Evolutionary conservation across 345 rosid genomes (phyloP), one percentile per base, ranked within the genome.

Genomic region (Gossypium raimondii): DNA sequence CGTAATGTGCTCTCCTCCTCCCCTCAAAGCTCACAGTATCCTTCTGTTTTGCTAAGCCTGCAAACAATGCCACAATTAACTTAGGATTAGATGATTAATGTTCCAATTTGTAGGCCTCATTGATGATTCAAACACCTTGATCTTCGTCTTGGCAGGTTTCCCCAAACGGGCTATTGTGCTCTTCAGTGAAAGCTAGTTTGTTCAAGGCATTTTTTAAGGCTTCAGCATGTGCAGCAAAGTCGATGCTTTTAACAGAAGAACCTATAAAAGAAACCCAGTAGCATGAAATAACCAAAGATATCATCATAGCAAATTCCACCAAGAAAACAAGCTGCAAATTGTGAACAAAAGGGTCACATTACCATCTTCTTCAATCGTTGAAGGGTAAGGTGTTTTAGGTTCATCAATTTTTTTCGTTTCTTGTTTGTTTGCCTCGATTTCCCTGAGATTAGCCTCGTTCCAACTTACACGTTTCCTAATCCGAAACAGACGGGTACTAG

Each of bases 351-450:
- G 48, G 11, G 41, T 63, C 48, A 8, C 47, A 12, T 29, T 88
- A 91, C 99, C 97, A 81, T 90, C 91, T 68, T 93, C 94, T 81
- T 91, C 90, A 70, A 95, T 81, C 97, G 87, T 90, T 13, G 89
- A 94, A 77, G 92, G 99, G 79, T 91, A 93, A 0, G 98, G 98
- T 18, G 99, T 95, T 89, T 95, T 95, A 11, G 99, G 98, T 81
- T 95, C 99, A n/a, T 97, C 93, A 70, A 95, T 93, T 85, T 91
- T 95, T 89, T 91, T 94, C 84, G 98, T 85, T 6, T 86, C 91
- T 13, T 94, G 98, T 78, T 95, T 95, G 78, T 91, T 91, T 22
- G 98, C 88, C 85, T 93, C 99, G 67, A 95, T 95, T 78, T 95
- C 96, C 43, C 80, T 96, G 61, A 95, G 77, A 78, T 91, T 95